phyloP scores from a whole-genome alignment of 2,329 filamentous ascomycete species.

The Calonectria fujianensis region DNA sequence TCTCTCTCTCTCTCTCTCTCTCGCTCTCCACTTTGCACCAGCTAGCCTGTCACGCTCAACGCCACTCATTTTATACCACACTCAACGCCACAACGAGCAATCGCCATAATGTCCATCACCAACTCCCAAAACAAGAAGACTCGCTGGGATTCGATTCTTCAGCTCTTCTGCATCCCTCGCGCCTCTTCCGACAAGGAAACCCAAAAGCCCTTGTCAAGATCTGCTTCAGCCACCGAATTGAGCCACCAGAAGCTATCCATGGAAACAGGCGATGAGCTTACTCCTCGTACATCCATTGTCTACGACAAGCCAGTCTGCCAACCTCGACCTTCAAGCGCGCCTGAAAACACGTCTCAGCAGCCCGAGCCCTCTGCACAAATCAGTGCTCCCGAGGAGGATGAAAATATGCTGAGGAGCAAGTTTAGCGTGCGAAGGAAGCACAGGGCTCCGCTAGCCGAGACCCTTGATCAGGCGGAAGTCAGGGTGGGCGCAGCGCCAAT shows the following conservation, averaged over 20 bases:
- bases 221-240: not conserved
- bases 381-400: not conserved
- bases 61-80: not conserved
- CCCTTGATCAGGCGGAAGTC: not conserved
- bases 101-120: not conserved
- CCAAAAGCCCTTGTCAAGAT: not conserved
- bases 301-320: not conserved
- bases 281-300: constrained; percentile 5
- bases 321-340: not conserved
- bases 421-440: constrained; percentile 7
- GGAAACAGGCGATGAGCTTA: not conserved
- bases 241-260: not conserved
- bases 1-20: not conserved
- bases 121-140: constrained; percentile 3
- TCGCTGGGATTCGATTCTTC: not conserved
- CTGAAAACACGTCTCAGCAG: not conserved
- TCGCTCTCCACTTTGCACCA: not conserved
- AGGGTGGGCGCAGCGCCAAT: not conserved
- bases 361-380: not conserved
- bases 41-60: not conserved
- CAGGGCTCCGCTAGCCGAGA: not conserved
- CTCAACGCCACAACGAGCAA: not conserved
- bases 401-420: constrained; percentile 1
- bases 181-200: not conserved
- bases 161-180: not conserved